Conservation (phyloP, 2,329 filamentous ascomycete species). For the Sporothrix brunneoviolacea region DNA sequence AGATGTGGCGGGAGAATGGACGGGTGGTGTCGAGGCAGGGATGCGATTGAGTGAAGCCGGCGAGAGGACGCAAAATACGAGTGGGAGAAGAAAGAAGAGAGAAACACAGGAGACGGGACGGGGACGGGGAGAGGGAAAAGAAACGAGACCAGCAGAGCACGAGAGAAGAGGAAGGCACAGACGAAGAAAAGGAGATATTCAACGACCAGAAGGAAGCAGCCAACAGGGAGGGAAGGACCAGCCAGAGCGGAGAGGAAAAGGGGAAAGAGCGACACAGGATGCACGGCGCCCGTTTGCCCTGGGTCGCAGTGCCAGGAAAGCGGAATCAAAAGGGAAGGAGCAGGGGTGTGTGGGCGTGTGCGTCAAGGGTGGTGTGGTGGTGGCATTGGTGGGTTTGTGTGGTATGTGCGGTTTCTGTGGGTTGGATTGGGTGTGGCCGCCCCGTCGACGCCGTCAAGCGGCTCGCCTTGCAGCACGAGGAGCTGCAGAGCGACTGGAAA, state of each 20-base stretch:
- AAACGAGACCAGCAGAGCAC: background rate
- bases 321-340: constrained; percentile 2
- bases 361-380: constrained; percentile 8
- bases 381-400: background rate
- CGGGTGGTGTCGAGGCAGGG: background rate
- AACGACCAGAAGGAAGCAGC: background rate
- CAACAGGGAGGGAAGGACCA: background rate
- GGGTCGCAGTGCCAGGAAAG: background rate
- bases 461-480: background rate
- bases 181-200: background rate
- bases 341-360: constrained; percentile 8
- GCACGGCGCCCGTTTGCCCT: too few relatives aligned
- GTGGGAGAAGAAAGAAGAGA: background rate
- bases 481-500: background rate
- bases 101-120: background rate
- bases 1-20: background rate
- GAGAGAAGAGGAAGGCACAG: background rate
- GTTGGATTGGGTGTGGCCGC: constrained; percentile 5
- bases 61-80: too few relatives aligned
- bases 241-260: constrained; percentile 2
- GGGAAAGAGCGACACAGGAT: constrained; percentile 4
- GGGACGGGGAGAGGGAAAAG: too few relatives aligned
- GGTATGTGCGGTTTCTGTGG: too few relatives aligned
- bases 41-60: background rate
- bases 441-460: background rate